Evolutionary conservation across 257 asterid genomes (phyloP), one percentile per base, ranked within the genome.

Genomic region (Thymus quinquecostatus): DNA sequence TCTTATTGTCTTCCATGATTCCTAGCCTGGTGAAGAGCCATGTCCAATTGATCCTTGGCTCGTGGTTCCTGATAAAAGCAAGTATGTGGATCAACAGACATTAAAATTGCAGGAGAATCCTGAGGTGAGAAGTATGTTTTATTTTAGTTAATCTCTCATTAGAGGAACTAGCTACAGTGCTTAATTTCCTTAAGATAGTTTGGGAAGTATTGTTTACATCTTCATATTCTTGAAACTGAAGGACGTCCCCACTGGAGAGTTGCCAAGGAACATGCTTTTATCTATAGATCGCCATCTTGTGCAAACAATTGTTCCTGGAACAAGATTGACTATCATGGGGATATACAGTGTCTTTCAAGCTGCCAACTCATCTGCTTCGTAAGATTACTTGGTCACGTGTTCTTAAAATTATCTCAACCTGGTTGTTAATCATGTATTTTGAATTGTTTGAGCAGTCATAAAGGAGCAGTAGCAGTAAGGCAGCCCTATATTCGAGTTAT

Each of bases 241-340:
- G 99, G 99, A 95, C 75, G 99, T 95, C 58, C 99, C 99, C 53
- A 95, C 99, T 29, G 99, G 99, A 56, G 99, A 95, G 86, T 79
- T 95, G 68, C 99, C 99, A 53, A 92, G 99, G 71, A 95, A 95
- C 83, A 87, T 95, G 79, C 99, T 95, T 70, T 85, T 95, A 56
- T 95, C 99, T 12, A 63, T 95, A 71, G 99, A 95, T 82, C 95
- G 98, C 60, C 99, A 92, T 82, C 95, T 95, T 69, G 99, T 92
- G 81, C 99, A 95, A 83, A 91, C 99, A 77, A 92, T 95, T 80
- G 99, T 95, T 75, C 99, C 99, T 59, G 99, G 98, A 65, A 91
- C 96, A 53, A 95, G 99, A 83, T 81, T 95, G 83, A 89, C 98
- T 62, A 77, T 95, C 60, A 86, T 95, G 96, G 99, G 99, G 41